A percentile compares a stretch with the other conserved stretches of the same genome.
Conservation (phyloP, 179 eudicot species). For the Pouteria campechiana region DNA sequence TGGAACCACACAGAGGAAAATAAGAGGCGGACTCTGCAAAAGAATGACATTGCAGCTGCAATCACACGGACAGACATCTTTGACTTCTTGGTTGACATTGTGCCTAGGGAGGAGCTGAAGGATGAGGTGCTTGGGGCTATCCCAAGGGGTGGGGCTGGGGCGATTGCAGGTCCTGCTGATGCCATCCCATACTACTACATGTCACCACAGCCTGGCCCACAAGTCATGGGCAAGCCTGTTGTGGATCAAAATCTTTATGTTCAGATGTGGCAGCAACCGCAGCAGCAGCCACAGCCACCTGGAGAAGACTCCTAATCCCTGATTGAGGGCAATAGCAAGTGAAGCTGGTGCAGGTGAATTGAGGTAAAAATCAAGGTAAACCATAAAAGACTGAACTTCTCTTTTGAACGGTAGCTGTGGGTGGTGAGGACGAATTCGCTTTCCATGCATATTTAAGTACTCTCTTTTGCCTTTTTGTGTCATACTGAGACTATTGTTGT, state of each 20-base stretch:
- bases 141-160: constrained; percentile 28
- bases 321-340: too few species aligned
- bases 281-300: constrained; percentile 23
- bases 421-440: too few species aligned
- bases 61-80: constrained; percentile 60
- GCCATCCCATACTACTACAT: constrained; percentile 34
- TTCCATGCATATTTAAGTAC: too few species aligned
- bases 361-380: too few species aligned
- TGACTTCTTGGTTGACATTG: constrained; percentile 57
- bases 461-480: too few species aligned
- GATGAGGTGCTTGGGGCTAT: constrained; percentile 34
- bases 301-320: too few species aligned
- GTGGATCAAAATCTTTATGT: constrained; percentile 19
- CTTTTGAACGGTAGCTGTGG: too few species aligned
- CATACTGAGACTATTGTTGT: too few species aligned
- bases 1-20: constrained; percentile 63
- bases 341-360: too few species aligned
- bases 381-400: too few species aligned
- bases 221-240: constrained; percentile 19
- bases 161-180: constrained; percentile 27
- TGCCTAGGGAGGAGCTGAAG: constrained; percentile 58
- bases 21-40: constrained; percentile 58
- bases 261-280: constrained; percentile 25
- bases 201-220: too few species aligned
- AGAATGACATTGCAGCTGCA: constrained; percentile 62